Conservation (phyloP, 208 protist genomes). For the Vickermania spadyakhi region DNA sequence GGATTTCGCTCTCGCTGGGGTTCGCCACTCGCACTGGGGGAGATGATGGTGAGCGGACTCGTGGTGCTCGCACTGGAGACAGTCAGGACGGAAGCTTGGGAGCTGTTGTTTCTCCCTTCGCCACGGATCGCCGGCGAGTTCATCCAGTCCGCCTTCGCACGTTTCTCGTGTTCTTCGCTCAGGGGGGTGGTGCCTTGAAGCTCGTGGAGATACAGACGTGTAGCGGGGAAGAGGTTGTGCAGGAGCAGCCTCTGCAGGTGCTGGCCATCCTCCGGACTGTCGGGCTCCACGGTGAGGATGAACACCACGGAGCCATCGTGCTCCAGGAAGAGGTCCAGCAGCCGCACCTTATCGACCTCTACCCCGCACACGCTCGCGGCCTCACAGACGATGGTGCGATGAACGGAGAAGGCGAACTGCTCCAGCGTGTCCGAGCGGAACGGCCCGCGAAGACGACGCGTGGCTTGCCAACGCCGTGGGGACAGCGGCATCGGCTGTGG, state of each 20-base stretch:
- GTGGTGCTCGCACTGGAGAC: no score
- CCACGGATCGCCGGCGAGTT: no score
- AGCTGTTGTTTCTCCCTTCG: no score
- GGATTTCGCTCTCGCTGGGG: no score
- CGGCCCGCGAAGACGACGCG: neutral
- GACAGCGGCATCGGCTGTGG: constrained; percentile 14
- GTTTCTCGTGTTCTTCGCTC: neutral
- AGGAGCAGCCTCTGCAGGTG: neutral
- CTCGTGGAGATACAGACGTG: neutral
- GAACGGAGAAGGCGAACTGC: neutral
- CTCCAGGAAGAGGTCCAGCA: neutral
- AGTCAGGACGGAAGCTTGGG: no score
- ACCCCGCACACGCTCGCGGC: neutral
- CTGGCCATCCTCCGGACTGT: neutral
- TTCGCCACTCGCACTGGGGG: no score
- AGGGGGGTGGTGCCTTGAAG: neutral
- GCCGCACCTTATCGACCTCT: neutral
- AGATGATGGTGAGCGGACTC: no score
- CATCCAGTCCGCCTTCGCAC: neutral
- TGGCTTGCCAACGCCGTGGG: constrained; percentile 14
- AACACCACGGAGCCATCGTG: neutral
- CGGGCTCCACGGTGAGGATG: neutral
- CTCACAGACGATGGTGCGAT: neutral
- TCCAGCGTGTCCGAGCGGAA: neutral
- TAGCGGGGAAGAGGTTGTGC: neutral